Conservation (phyloP, 2,329 filamentous ascomycete genomes). For the Pseudocercospora musae region DNA sequence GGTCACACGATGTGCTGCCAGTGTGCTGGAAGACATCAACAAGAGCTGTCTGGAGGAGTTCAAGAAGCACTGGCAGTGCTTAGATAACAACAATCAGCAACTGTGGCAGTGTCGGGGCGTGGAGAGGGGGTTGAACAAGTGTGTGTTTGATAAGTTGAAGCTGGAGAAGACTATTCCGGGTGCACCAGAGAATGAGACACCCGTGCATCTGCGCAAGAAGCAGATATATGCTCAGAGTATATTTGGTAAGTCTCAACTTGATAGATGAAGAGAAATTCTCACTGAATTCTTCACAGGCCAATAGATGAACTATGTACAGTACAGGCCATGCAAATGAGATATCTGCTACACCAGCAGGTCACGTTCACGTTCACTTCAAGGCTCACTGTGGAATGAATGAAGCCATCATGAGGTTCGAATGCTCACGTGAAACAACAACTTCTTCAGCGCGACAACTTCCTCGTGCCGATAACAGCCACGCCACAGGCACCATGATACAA, state of each 20-base stretch:
- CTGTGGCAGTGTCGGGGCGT: constrained; percentile 88
- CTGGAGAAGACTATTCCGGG: constrained; percentile 53
- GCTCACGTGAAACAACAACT: no score
- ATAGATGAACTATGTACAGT: constrained; percentile 15
- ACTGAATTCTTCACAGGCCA: constrained; percentile 7
- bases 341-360: background rate
- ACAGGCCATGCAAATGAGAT: background rate
- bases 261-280: background rate
- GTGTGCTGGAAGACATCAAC: constrained; percentile 96
- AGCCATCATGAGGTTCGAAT: no score
- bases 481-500: no score
- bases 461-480: no score
- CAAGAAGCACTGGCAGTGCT: constrained; percentile 88
- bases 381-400: no score
- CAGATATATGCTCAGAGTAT: constrained; percentile 38
- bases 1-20: constrained; percentile 92
- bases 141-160: constrained; percentile 85
- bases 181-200: constrained; percentile 47
- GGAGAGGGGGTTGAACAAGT: constrained; percentile 90
- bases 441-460: no score
- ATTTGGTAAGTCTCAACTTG: constrained; percentile 7
- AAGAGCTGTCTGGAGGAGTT: constrained; percentile 90
- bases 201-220: constrained; percentile 48
- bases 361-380: background rate
- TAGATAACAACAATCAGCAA: constrained; percentile 97